Evolutionary conservation across 2,329 filamentous ascomycete genomes (phyloP), one percentile per base, ranked within the genome.

Genomic region (Xylariomycetidae sp.): DNA sequence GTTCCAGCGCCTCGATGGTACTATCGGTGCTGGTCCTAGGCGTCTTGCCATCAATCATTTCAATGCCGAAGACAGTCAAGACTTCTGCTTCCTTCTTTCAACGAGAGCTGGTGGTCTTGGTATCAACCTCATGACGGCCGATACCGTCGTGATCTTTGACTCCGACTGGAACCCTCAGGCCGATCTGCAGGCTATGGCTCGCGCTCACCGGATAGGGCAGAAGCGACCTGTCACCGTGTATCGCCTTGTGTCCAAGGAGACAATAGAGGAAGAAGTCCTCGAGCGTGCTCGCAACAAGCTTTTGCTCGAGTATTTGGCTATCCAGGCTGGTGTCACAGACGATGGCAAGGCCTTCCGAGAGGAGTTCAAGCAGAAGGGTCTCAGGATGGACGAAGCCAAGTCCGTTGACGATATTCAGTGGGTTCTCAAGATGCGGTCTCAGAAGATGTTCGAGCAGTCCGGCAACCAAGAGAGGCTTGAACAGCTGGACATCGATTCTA

Each of bases 121-220:
- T 42, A 98, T 98, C 68, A 98, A 98, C 52, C 64, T 98, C 34
- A 98, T 96, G 87, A 96, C 92, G 16, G 92, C 92, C 6, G 93
- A 98, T 53, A 98, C 92, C 1, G 92, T 98, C 45, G 82, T 98
- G 49, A 82, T 98, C 27, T 98, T 96, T 51, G 93, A 98, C 58
- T 96, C 92, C 0, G 89, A 95, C 53, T 98, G 93, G 92, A 98
- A 98, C 48, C 93, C 92, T 13, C 92, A 98, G 58, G 92, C 92
- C 6, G 93, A 98, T 67, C 67, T 98, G 47, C 92, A 98, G 59
- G 92, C 92, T 25, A 98, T 98, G 92, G 92, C 92, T 38, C 83
- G 92, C 61, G 93, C 93, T 38, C 93, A 98, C 63, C 85, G 92
- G 59, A 98, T 98, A 45, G 92, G 92, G 3, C 92, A 98, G 58